These are phyloP conservation scores for Closterium sp. DNA, from an alignment of 139 green algal genomes.

Conservation along the genomic window DNA sequence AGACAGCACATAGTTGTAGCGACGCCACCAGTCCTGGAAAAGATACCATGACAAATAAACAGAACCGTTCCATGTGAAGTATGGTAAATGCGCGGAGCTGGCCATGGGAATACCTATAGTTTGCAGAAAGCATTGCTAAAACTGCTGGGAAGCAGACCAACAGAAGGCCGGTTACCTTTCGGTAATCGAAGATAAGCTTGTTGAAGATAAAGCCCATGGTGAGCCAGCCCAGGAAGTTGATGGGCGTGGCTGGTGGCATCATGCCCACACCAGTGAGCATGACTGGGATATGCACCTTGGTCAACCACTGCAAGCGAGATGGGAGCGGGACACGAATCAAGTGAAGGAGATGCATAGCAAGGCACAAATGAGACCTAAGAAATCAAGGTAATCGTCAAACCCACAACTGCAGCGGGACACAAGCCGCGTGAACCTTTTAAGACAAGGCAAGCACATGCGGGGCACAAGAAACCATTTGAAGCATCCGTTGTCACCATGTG, in stretches of 20 bases:
- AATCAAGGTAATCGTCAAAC: too few species aligned
- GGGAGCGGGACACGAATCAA: not conserved
- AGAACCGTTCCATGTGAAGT: not conserved
- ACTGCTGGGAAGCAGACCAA: not conserved
- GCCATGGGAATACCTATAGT: not conserved
- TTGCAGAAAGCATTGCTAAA: too few species aligned
- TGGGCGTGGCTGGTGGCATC: conserved; percentile 16
- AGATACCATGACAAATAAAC: too few species aligned
- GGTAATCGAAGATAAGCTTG: conserved; percentile 30
- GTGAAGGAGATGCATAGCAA: not conserved
- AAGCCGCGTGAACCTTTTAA: too few species aligned
- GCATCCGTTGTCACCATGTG: too few species aligned
- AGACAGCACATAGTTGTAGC: conserved; percentile 35
- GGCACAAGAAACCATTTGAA: too few species aligned
- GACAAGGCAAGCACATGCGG: too few species aligned
- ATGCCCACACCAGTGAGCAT: conserved; percentile 10
- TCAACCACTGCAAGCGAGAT: not conserved
- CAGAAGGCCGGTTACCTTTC: not conserved
- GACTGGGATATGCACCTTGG: conserved; percentile 27
- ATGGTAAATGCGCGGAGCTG: not conserved
- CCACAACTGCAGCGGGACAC: too few species aligned
- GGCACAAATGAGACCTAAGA: too few species aligned
- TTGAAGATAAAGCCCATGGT: conserved; percentile 24
- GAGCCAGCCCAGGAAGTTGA: conserved; percentile 26
- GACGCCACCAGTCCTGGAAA: conserved; percentile 9